A percentile compares a stretch with the other conserved stretches of the same genome.
phyloP scores from a whole-genome alignment of 768 basidiomycete genomes.

The Leccinum barrowsii region DNA sequence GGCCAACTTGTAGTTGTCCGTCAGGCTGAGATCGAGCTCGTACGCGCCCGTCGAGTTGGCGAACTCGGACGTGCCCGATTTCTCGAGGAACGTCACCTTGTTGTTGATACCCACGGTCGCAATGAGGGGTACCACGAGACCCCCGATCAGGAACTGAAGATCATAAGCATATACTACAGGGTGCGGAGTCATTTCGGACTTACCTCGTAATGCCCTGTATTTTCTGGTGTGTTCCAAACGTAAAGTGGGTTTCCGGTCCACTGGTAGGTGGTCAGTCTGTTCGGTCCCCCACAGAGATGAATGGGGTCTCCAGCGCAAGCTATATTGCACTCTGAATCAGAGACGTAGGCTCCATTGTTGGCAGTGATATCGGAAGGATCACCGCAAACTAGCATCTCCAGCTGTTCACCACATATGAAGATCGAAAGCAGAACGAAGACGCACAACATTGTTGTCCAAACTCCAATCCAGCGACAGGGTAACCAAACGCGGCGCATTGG shows the following conservation, averaged over 20 bases:
- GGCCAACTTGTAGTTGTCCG: slow-evolving; percentile 39
- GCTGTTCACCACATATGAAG: not conserved
- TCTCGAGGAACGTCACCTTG: slow-evolving; percentile 80
- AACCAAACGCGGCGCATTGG: slow-evolving; percentile 71
- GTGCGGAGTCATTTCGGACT: slow-evolving; percentile 14
- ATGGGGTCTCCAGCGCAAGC: slow-evolving; percentile 69
- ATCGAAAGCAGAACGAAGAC: slow-evolving; percentile 23
- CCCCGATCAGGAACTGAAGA: slow-evolving; percentile 45
- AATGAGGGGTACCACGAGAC: slow-evolving; percentile 68
- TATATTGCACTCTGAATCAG: slow-evolving; percentile 39
- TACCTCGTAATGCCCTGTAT: slow-evolving; percentile 71
- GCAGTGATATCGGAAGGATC: slow-evolving; percentile 52
- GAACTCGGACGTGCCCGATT: slow-evolving; percentile 51
- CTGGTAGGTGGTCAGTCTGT: slow-evolving; percentile 51
- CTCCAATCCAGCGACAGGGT: slow-evolving; percentile 66
- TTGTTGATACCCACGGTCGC: slow-evolving; percentile 77
- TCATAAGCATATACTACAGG: not conserved
- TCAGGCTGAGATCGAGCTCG: slow-evolving; percentile 66
- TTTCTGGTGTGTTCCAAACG: slow-evolving; percentile 61
- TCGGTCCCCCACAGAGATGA: slow-evolving; percentile 63
- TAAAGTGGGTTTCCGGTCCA: slow-evolving; percentile 49
- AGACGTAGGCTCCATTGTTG: slow-evolving; percentile 30
- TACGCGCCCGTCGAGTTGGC: slow-evolving; percentile 73
- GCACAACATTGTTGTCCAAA: slow-evolving; percentile 72
- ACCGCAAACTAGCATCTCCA: slow-evolving; percentile 54